Evolutionary conservation across 495 filamentous ascomycete genomes (phyloP).

Genomic region (Arthonia radiata): DNA sequence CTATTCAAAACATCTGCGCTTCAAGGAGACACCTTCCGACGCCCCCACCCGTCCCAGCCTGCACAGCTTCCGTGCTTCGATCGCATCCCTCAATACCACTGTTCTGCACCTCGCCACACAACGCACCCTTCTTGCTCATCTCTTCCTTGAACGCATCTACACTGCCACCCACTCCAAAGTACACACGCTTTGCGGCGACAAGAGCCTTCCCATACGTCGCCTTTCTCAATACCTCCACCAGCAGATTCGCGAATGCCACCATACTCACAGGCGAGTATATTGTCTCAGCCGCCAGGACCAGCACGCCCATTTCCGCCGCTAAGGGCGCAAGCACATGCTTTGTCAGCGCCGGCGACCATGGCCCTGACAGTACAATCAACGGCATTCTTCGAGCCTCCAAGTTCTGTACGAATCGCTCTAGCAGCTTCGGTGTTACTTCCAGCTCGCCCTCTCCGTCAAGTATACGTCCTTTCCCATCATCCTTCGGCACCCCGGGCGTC

Average conservation of each 20-base stretch:
- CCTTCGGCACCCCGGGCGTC: conserved; percentile 2
- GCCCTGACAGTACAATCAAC: conserved; percentile 56
- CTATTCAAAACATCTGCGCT: conserved; percentile 18
- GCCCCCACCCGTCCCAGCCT: not conserved
- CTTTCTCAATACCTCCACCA: conserved; percentile 35
- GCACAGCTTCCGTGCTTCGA: conserved; percentile 17
- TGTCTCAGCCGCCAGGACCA: conserved; percentile 75
- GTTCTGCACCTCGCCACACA: conserved; percentile 22
- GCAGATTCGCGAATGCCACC: conserved; percentile 42
- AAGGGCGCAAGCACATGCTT: conserved; percentile 9
- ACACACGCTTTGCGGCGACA: conserved; percentile 79
- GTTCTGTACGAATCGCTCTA: conserved; percentile 32
- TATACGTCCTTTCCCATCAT: conserved; percentile 5
- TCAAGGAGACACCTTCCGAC: conserved; percentile 17
- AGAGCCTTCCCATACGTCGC: conserved; percentile 35
- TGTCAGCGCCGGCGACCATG: conserved; percentile 38
- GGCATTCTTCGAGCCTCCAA: conserved; percentile 29
- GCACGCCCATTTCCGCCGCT: conserved; percentile 12
- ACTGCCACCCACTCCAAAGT: conserved; percentile 89
- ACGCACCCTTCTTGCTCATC: conserved; percentile 26
- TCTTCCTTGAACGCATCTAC: conserved; percentile 63
- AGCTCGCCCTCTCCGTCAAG: conserved; percentile 41
- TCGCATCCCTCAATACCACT: conserved; percentile 23
- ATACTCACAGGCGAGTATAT: conserved; percentile 74
- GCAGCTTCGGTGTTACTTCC: conserved; percentile 40